Base-by-base conservation (phyloP, 139 green algal species). In the Chlorella sp. region DNA sequence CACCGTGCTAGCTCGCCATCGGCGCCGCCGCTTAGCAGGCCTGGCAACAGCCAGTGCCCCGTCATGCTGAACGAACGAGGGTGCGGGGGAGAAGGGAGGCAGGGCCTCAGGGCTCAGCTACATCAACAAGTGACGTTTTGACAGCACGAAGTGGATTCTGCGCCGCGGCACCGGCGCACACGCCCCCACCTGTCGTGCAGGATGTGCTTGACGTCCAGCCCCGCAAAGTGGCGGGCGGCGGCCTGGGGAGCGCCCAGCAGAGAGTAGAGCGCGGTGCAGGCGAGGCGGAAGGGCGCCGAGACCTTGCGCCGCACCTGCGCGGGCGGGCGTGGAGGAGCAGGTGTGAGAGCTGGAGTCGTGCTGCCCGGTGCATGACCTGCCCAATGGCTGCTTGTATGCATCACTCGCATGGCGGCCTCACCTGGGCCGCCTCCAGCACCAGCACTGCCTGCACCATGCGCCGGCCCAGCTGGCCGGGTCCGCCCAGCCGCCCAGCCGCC, bases 131-230 rank as follows among this genome's bases (percentile, higher is more conserved):
- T n/a, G n/a, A n/a, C n/a, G n/a, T n/a, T n/a, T n/a, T n/a, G n/a
- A n/a, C n/a, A n/a, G n/a, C n/a, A n/a, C n/a, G n/a, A n/a, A n/a
- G n/a, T n/a, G n/a, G n/a, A n/a, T n/a, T n/a, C n/a, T n/a, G n/a
- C n/a, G n/a, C n/a, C n/a, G n/a, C n/a, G n/a, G n/a, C n/a, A n/a
- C n/a, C n/a, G n/a, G n/a, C n/a, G n/a, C n/a, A n/a, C n/a, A n/a
- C n/a, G n/a, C n/a, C n/a, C n/a, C n/a, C n/a, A n/a, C n/a, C n/a
- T 87, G 79, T 95, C 91, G 55, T 93, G 79, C 69, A 93, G 89
- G 36, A 95, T 90, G 80, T 88, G 67, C 81, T 95, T 95, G 53
- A 92, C 56, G 19, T 91, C 87, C 53, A 93, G 55, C 23, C 41
- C 29, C 25, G 51, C 42, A 40, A 90, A 72, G 65, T 87, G 67